phyloP scores from a whole-genome alignment of 2,329 filamentous ascomycete species.

The Pseudonectria foliicola region DNA sequence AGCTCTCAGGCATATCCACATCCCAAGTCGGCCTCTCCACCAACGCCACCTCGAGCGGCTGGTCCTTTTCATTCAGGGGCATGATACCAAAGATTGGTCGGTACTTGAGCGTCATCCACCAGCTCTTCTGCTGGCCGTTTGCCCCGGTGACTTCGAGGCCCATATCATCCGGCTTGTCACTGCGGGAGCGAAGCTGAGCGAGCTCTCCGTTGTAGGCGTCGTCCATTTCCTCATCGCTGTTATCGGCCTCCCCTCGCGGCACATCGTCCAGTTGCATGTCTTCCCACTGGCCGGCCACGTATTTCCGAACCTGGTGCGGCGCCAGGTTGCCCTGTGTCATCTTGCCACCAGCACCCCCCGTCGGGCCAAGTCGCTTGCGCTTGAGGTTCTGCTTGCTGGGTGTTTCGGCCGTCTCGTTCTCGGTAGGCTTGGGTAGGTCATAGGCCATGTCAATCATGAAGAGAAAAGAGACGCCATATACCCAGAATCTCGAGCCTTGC shows the following conservation, averaged over 20 bases:
- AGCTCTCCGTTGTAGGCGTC: slow-evolving; percentile 26
- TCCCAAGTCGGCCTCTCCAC: slow-evolving; percentile 85
- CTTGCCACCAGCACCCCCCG: slow-evolving; percentile 46
- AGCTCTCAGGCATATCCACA: slow-evolving; percentile 67
- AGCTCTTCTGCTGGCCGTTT: slow-evolving; percentile 29
- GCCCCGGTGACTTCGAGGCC: slow-evolving; percentile 13
- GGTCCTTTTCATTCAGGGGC: slow-evolving; percentile 32
- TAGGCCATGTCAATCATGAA: slow-evolving; percentile 84
- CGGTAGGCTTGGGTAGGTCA: slow-evolving; percentile 47
- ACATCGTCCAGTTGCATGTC: slow-evolving; percentile 33
- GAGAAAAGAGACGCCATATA: slow-evolving; percentile 80
- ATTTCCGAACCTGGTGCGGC: slow-evolving; percentile 36
- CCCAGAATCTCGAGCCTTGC: slow-evolving; percentile 73
- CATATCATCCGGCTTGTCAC: slow-evolving; percentile 12
- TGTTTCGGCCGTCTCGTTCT: slow-evolving; percentile 24
- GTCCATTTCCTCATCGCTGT: slow-evolving; percentile 33
- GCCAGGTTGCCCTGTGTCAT: slow-evolving; percentile 41
- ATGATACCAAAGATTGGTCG: slow-evolving; percentile 77
- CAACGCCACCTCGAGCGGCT: slow-evolving; percentile 69
- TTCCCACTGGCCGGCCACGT: slow-evolving; percentile 34
- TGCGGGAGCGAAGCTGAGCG: slow-evolving; percentile 26
- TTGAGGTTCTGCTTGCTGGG: slow-evolving; percentile 35
- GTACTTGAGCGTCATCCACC: slow-evolving; percentile 90
- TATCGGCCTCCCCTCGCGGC: slow-evolving; percentile 26
- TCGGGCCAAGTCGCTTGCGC: slow-evolving; percentile 44